Evolutionary conservation across 1,284 basidiomycete genomes (phyloP).

Genomic region (Fomes fomentarius): DNA sequence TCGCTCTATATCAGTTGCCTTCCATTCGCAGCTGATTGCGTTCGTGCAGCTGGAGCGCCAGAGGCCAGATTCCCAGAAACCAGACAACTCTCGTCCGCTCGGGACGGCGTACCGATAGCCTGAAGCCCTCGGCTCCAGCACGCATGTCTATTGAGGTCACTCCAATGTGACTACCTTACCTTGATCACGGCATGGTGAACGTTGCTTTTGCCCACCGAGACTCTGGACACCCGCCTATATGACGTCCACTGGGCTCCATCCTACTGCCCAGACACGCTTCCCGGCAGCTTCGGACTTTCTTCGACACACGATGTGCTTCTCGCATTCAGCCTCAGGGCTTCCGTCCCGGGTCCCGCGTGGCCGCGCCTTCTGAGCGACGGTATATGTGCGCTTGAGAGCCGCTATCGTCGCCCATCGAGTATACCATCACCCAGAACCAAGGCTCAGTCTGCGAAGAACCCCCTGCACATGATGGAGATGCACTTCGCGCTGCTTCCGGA

Average conservation of each 20-base stretch:
- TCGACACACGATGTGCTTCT: conserved; percentile 21
- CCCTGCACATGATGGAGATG: neutral
- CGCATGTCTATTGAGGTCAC: too few species aligned
- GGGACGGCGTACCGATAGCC: neutral
- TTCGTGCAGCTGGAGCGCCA: too few species aligned
- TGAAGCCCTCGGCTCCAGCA: too few species aligned
- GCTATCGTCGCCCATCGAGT: neutral
- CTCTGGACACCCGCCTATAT: conserved; percentile 2
- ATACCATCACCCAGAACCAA: neutral
- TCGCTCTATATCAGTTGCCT: too few species aligned
- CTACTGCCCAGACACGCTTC: neutral
- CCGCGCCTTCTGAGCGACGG: conserved; percentile 1
- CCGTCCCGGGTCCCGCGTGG: conserved; percentile 16
- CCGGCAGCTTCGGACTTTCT: conserved; percentile 16
- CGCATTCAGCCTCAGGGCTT: conserved; percentile 16
- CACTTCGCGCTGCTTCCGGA: neutral
- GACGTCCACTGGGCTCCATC: too few species aligned
- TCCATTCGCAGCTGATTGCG: too few species aligned
- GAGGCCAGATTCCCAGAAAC: too few species aligned
- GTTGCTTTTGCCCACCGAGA: neutral
- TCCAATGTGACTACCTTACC: too few species aligned
- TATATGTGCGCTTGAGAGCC: neutral
- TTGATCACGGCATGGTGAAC: neutral
- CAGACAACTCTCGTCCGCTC: too few species aligned
- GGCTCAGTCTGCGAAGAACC: neutral